Base-by-base conservation (phyloP, 441 rosid species). In the Jatropha multifida region DNA sequence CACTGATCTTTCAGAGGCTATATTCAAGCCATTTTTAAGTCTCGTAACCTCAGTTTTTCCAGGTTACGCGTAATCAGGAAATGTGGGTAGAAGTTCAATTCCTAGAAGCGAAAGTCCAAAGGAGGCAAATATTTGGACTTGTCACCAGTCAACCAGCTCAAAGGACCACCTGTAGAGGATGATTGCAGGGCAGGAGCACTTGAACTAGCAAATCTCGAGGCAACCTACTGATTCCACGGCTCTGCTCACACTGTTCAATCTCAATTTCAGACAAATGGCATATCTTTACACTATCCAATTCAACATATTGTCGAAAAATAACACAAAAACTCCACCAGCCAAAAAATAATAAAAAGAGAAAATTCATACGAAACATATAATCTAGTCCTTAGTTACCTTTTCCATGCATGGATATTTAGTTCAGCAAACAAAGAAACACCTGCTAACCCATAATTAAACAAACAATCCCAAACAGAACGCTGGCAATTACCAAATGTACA, bases 81-180 rank as follows among this genome's bases (percentile, higher is more conserved):
- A 80, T 6, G 90, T 32, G 0, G 90, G 90, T n/a, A 96, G 93
- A 55, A 88, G 84, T 20, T 86, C 73, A 20, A 91, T 81, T 1
- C 94, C 92, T 27, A 84, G 78, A 60, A 94, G 87, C 3, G 94
- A 63, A 81, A 84, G 55, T 89, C 90, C 69, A 92, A 69, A 54
- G 97, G 86, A 74, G 91, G 71, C 71, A 86, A 71, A 58, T 88
- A 72, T 62, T 59, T 74, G 51, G 89, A 71, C 12, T 81, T 74
- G 0, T 83, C 90, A 52, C 94, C 97, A 55, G 77, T 80, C 60
- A 94, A 81, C 93, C 92, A 92, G 77, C 93, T 77, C 51, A 94
- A 89, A 26, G 88, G 20, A 72, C 60, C 72, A 12, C 92, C 90
- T 13, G 90, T 68, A 15, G 97, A 79, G 15, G 93, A 80, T 48